Evolutionary conservation across 2,329 filamentous ascomycete genomes (phyloP).

Genomic region (Monosporascus sp.): DNA sequence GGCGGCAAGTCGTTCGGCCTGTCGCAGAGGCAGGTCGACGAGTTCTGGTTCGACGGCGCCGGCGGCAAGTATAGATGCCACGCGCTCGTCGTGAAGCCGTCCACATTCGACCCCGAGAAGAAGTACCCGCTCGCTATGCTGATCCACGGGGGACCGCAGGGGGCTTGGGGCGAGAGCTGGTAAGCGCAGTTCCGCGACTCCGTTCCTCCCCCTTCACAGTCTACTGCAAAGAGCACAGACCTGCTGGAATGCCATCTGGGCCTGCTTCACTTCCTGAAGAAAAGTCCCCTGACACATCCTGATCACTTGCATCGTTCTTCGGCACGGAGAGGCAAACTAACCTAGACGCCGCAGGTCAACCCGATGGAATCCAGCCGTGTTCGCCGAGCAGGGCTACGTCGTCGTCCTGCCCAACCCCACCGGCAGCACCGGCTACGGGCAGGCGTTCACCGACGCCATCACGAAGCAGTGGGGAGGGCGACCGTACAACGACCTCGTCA

Average conservation of each 20-base stretch:
- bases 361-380: slow-evolving; percentile 81
- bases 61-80: slow-evolving; percentile 59
- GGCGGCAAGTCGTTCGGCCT: slow-evolving; percentile 63
- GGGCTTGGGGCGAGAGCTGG: slow-evolving; percentile 68
- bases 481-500: slow-evolving; percentile 77
- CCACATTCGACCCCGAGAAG: slow-evolving; percentile 60
- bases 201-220: not conserved
- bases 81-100: slow-evolving; percentile 62
- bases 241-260: no score
- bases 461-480: slow-evolving; percentile 75
- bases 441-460: slow-evolving; percentile 72
- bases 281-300: no score
- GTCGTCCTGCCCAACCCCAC: slow-evolving; percentile 79
- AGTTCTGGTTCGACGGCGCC: slow-evolving; percentile 65
- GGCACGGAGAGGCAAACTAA: not conserved
- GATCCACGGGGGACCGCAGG: slow-evolving; percentile 79
- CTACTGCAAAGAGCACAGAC: not conserved
- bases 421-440: slow-evolving; percentile 76
- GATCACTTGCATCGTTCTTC: no score
- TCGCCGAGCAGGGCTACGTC: slow-evolving; percentile 82
- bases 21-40: slow-evolving; percentile 55
- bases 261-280: no score
- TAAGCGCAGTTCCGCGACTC: slow-evolving; percentile 4
- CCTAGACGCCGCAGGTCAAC: slow-evolving; percentile 32
- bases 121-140: slow-evolving; percentile 75